phyloP scores from a whole-genome alignment of 768 basidiomycete genomes.

The Leccinum sublutescens region DNA sequence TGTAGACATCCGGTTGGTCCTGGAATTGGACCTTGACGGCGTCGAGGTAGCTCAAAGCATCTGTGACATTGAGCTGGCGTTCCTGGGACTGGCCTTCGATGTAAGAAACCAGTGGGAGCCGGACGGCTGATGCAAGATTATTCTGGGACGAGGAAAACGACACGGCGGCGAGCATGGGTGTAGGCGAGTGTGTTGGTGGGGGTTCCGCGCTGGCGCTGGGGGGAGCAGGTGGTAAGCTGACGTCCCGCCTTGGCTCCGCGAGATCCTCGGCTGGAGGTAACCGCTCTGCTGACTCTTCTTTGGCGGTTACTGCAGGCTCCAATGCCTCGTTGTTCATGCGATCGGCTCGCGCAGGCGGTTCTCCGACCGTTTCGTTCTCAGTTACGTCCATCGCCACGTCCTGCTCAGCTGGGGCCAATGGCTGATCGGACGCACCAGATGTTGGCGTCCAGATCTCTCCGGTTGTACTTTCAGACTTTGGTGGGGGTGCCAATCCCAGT shows the following conservation, averaged over 20 bases:
- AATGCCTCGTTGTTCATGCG: constrained; percentile 1
- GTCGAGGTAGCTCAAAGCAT: constrained; percentile 62
- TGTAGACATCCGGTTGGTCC: constrained; percentile 61
- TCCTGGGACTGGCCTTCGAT: constrained; percentile 31
- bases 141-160: constrained; percentile 9
- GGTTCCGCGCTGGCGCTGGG: constrained; percentile 5
- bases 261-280: constrained; percentile 13
- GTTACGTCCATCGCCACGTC: constrained; percentile 26
- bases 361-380: constrained; percentile 18
- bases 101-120: constrained; percentile 23
- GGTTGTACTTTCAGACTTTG: constrained; percentile 13
- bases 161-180: constrained; percentile 16
- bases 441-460: not conserved
- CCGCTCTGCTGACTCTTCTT: constrained; percentile 8
- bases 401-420: constrained; percentile 20
- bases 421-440: constrained; percentile 22
- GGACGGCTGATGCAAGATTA: constrained; percentile 2
- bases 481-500: not conserved
- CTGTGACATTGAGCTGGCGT: constrained; percentile 57
- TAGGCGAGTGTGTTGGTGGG: constrained; percentile 10
- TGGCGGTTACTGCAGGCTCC: constrained; percentile 1
- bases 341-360: constrained; percentile 11
- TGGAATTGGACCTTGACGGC: constrained; percentile 62
- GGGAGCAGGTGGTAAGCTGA: constrained; percentile 25
- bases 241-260: constrained; percentile 20